Base-by-base conservation (phyloP, 2,329 filamentous ascomycete genomes). In the Ciborinia camelliae region DNA sequence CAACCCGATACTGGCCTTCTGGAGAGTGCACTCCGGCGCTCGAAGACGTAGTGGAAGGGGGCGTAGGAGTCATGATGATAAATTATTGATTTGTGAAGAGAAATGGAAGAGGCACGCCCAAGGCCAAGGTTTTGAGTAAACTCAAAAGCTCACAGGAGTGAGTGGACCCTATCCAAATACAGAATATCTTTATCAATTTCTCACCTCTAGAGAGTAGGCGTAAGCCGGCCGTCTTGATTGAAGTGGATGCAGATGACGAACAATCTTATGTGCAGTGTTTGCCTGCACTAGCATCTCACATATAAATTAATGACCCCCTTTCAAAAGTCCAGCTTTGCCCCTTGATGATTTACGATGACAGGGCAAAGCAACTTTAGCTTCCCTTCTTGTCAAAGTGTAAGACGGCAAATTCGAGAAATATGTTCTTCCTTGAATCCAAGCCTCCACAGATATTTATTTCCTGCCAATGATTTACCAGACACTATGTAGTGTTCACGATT, bases 1-100 rank as follows among this genome's bases (percentile, higher is more conserved):
- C 90, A 59, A 97, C 89, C 71, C 91, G 86, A 74, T 91, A 96
- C 70, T 94, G 90, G 62, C 90, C 86, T 76, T 97, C 91, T 41
- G 93, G 92, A 52, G 92, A 96, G 68, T 90, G 89, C 30, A 81
- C 83, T 69, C 89, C 86, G 66, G 87, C 87, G 69, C 81, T 87
- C 20, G 92, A 95, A 10, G 91, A 90, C 43, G 87, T 88, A 62
- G 89, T 91, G 37, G 90, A 92, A 26, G 89, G 87, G 63, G 91
- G 89, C 59, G 90, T 92, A 30, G 90, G 90, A 66, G 87, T 86
- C 90, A 92, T 91, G 64, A 69, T 70, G 64, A 69, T 67, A 64
- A 68, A 64, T 64, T 62, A 60, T 43, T 67, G 45, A 66, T 64
- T 62, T 53, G 57, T 55, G 60, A 63, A 65, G 62, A 52, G 47